Base-by-base conservation (phyloP, 768 basidiomycete genomes). In the Mycena albidolilacea region DNA sequence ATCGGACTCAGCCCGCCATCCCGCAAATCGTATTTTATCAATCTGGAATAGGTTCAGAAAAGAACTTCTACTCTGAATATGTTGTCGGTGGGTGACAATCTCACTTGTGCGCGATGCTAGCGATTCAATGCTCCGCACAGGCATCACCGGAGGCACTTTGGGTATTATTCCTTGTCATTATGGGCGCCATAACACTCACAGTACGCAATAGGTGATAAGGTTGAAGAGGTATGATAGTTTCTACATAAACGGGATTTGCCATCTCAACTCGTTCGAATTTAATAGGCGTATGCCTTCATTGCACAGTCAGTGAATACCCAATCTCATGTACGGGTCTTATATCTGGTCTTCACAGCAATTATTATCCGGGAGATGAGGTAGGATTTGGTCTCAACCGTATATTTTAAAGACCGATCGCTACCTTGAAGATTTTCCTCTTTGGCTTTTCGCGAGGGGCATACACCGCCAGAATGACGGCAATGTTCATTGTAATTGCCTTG, bases 381-480 rank as follows among this genome's bases (percentile, higher is more conserved):
- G 30, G 77, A 67, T 54, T 5, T 43, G 21, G n/a, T 55, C 39
- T 21, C 50, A 10, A 17, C 41, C 39, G 37, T 67, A 48, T 35
- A 37, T 17, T 37, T n/a, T 52, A 10, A 38, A 44, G 48, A 69
- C 76, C 15, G 48, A 50, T n/a, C 17, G 48, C 37, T 44, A 12
- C 14, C 15, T 35, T 9, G 7, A 68, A 94, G 93, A 90, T 94
- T 15, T 94, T 91, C 79, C 85, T 93, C 38, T 94, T 94, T 80
- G 93, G 93, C n/a, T 71, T 71, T 10, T 71, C 70, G 12, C 46
- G 70, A 12, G 93, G 93, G 7, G 93, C 92, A 73, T 94, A 93
- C 78, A 93, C 93, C 0, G 93, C 87, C 7, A 86, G 93, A 41
- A 93, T 93, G 91, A 85, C 93, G 10, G 92, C 91, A 9, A 87